These are phyloP conservation scores for Ganoderma multipileum DNA, from an alignment of 1,284 basidiomycete genomes.

Conservation along the genomic window DNA sequence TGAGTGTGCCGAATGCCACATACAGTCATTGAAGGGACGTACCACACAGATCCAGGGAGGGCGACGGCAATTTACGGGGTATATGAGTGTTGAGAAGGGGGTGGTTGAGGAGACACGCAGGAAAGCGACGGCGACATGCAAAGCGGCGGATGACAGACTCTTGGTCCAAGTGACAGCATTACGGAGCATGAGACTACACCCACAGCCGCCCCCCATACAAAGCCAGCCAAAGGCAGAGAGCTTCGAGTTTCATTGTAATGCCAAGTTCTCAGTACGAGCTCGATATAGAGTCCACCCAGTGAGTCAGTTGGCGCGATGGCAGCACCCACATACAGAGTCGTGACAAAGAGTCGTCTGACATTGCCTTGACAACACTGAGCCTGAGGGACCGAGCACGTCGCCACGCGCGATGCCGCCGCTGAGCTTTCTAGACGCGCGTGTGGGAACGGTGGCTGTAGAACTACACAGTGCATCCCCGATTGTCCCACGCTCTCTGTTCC, in stretches of 20 bases:
- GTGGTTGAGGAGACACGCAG: slow-evolving; percentile 9
- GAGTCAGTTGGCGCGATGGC: slow-evolving; percentile 4
- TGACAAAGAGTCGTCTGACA: slow-evolving; percentile 15
- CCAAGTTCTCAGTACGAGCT: slow-evolving; percentile 18
- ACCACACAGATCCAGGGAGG: slow-evolving; percentile 18
- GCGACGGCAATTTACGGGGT: not conserved
- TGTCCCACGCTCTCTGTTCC: slow-evolving; percentile 40
- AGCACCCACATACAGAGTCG: slow-evolving; percentile 11
- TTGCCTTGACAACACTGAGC: slow-evolving; percentile 6
- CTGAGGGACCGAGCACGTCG: slow-evolving; percentile 12
- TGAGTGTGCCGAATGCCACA: slow-evolving; percentile 13
- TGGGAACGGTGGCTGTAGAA: slow-evolving; percentile 41
- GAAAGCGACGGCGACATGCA: slow-evolving; percentile 23
- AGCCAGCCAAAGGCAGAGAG: slow-evolving; percentile 24
- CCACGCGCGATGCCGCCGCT: slow-evolving; percentile 25
- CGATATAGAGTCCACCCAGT: slow-evolving; percentile 15
- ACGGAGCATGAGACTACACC: slow-evolving; percentile 11
- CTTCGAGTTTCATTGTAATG: slow-evolving; percentile 9
- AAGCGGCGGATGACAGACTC: slow-evolving; percentile 17
- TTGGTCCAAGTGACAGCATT: slow-evolving; percentile 10
- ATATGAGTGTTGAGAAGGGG: slow-evolving; percentile 9
- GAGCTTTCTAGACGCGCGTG: slow-evolving; percentile 24
- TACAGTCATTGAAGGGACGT: slow-evolving; percentile 14
- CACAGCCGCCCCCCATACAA: slow-evolving; percentile 26
- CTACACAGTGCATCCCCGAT: slow-evolving; percentile 33